These are phyloP conservation scores for Spiraea crenata DNA, from an alignment of 331 rosid genomes.

Conservation along the genomic window DNA sequence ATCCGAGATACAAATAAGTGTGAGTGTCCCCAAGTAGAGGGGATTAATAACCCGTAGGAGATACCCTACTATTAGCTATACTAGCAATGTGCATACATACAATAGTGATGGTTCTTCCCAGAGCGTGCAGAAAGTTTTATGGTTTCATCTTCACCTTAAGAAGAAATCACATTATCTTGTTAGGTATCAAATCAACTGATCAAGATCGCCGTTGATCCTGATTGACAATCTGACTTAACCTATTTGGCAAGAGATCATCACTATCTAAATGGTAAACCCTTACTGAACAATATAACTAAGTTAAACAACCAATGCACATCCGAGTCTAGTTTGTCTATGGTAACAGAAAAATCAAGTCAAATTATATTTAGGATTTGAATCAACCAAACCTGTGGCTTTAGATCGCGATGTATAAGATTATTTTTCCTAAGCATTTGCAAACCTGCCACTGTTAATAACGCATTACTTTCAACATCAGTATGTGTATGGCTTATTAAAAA, in stretches of 20 bases:
- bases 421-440: constrained; percentile 90
- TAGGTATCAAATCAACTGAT: not conserved
- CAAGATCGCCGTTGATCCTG: not conserved
- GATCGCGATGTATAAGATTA: constrained; percentile 89
- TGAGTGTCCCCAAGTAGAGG: not conserved
- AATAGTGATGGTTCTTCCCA: not conserved
- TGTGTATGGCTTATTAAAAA: not conserved
- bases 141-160: not conserved
- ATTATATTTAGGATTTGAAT: constrained; percentile 16
- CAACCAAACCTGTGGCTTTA: constrained; percentile 85
- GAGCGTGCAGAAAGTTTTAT: not conserved
- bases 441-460: constrained; percentile 76
- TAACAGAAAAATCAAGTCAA: not conserved
- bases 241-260: not conserved
- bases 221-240: not conserved
- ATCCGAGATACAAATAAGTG: not conserved
- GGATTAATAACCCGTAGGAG: not conserved
- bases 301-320: constrained; percentile 4
- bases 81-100: not conserved
- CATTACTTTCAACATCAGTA: constrained; percentile 23
- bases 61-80: not conserved
- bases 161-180: not conserved
- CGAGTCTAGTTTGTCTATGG: not conserved
- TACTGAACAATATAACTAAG: not conserved
- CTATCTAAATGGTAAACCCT: not conserved